phyloP scores from a whole-genome alignment of 2,329 filamentous ascomycete species.

The Hypoxylon sp. region DNA sequence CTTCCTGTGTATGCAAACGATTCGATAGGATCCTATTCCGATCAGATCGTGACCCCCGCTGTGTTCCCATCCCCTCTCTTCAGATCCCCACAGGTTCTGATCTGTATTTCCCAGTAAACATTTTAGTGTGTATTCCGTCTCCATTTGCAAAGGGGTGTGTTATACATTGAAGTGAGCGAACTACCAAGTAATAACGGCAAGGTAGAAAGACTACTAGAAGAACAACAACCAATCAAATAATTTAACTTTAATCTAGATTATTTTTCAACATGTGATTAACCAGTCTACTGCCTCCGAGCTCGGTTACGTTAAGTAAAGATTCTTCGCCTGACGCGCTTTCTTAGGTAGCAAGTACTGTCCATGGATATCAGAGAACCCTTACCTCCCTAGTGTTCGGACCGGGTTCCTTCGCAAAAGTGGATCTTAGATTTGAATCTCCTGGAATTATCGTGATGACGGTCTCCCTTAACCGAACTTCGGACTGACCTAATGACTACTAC shows the following conservation, averaged over 20 bases:
- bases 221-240: background rate
- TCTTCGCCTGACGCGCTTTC: constrained; percentile 13
- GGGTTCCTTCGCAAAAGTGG: constrained; percentile 2
- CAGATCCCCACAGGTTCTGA: background rate
- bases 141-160: background rate
- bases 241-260: background rate
- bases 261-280: background rate
- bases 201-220: background rate
- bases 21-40: constrained; percentile 1
- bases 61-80: background rate
- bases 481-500: constrained; percentile 4
- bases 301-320: background rate
- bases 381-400: constrained; percentile 4
- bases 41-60: constrained; percentile 4
- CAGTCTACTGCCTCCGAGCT: background rate
- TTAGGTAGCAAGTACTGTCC: background rate
- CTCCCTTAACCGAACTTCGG: constrained; percentile 2
- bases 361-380: constrained; percentile 2
- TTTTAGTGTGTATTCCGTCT: background rate
- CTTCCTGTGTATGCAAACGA: background rate
- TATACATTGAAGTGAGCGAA: background rate
- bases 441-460: background rate
- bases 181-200: background rate
- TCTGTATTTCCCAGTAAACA: background rate
- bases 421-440: constrained; percentile 4